A percentile compares a stretch with the other conserved stretches of the same genome.
These are phyloP conservation scores for Torrubiellomyces zombiae DNA, from an alignment of 2,329 filamentous ascomycete species.

Conservation along the genomic window DNA sequence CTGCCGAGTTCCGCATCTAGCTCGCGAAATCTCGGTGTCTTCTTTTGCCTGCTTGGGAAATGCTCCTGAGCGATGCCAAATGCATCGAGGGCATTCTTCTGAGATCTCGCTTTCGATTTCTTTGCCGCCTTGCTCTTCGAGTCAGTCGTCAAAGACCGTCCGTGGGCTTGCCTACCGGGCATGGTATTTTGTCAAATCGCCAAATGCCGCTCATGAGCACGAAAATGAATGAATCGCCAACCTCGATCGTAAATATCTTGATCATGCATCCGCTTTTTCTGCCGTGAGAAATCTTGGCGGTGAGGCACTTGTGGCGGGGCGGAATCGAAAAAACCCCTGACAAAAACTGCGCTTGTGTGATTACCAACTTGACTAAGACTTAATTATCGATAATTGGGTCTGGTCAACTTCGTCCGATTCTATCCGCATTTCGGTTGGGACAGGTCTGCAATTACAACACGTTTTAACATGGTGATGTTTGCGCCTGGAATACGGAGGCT, in stretches of 20 bases:
- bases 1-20: constrained; percentile 29
- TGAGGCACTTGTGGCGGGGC: constrained; percentile 13
- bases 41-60: constrained; percentile 28
- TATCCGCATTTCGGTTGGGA: constrained; percentile 1
- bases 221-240: background rate
- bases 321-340: no score
- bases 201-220: background rate
- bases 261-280: constrained; percentile 17
- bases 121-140: constrained; percentile 19
- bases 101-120: constrained; percentile 27
- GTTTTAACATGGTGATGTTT: constrained; percentile 26
- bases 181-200: constrained; percentile 17
- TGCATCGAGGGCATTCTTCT: constrained; percentile 36
- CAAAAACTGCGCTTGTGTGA: no score
- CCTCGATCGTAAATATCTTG: no score
- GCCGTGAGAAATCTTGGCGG: constrained; percentile 16
- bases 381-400: no score
- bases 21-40: constrained; percentile 32
- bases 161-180: constrained; percentile 43
- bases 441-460: no score
- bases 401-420: no score
- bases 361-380: no score
- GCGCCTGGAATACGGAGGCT: constrained; percentile 24
- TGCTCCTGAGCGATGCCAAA: constrained; percentile 40
- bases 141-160: constrained; percentile 28